phyloP scores from a whole-genome alignment of 2,329 filamentous ascomycete species.

The Aaosphaeria arxii region DNA sequence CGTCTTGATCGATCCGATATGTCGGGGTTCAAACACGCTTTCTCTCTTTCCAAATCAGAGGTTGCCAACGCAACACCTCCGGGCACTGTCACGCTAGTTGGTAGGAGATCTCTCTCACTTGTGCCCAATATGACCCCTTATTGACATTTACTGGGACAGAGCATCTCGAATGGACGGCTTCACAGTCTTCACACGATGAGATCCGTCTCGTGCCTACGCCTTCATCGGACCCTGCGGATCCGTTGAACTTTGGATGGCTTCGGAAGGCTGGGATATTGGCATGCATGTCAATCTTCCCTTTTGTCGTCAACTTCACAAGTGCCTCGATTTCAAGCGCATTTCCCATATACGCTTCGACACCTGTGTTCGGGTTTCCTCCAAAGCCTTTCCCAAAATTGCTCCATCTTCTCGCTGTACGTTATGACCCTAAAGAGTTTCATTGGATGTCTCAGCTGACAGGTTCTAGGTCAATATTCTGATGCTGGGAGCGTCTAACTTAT shows the following conservation, averaged over 20 bases:
- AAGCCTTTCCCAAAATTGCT: constrained; percentile 30
- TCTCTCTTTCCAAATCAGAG: constrained; percentile 39
- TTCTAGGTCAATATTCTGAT: constrained; percentile 27
- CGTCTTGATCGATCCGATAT: constrained; percentile 14
- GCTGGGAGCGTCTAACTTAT: constrained; percentile 38
- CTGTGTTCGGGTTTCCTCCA: constrained; percentile 27
- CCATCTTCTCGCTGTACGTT: constrained; percentile 32
- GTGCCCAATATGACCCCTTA: not conserved
- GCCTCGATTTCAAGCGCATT: constrained; percentile 36
- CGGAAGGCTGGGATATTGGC: constrained; percentile 35
- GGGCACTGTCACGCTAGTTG: constrained; percentile 39
- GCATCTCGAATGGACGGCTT: constrained; percentile 26
- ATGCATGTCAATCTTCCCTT: constrained; percentile 38
- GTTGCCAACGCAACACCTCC: constrained; percentile 38
- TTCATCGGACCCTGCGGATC: constrained; percentile 39
- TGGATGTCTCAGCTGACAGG: too few species aligned
- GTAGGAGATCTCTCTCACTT: constrained; percentile 18
- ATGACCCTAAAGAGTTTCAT: too few species aligned
- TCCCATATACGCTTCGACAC: constrained; percentile 30
- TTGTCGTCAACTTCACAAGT: constrained; percentile 37
- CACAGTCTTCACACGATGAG: constrained; percentile 31
- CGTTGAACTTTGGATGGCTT: constrained; percentile 38
- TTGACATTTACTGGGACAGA: constrained; percentile 10
- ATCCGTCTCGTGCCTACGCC: constrained; percentile 39
- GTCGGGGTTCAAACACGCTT: constrained; percentile 33